Conservation (phyloP, 2,329 filamentous ascomycete genomes). For the Aspergillus uvarum region DNA sequence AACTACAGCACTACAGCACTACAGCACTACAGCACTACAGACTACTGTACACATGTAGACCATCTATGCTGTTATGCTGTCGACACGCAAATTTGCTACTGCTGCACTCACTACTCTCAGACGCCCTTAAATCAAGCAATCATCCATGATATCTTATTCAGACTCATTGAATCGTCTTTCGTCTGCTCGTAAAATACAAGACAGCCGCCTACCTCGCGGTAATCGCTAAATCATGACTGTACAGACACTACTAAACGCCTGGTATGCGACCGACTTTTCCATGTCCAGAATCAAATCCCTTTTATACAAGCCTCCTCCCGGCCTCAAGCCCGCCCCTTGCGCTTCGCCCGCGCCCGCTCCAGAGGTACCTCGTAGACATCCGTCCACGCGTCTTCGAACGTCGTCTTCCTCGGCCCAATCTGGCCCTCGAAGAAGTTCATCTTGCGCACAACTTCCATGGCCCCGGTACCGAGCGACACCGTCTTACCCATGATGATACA, state of each 20-base stretch:
- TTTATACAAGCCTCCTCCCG: background rate
- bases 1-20: no score
- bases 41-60: no score
- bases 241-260: slow-evolving; percentile 3
- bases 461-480: slow-evolving; percentile 86
- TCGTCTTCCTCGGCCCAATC: slow-evolving; percentile 56
- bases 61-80: no score
- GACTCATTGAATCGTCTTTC: background rate
- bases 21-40: no score
- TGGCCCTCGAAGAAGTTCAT: slow-evolving; percentile 66
- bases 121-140: no score
- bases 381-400: slow-evolving; percentile 67
- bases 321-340: background rate
- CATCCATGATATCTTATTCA: background rate
- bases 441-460: slow-evolving; percentile 81
- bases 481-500: slow-evolving; percentile 98
- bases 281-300: slow-evolving; percentile 1
- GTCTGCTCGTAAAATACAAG: background rate
- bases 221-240: slow-evolving; percentile 1
- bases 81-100: no score
- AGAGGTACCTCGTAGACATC: slow-evolving; percentile 14
- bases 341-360: slow-evolving; percentile 11
- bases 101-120: no score
- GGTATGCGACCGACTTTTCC: slow-evolving; percentile 4
- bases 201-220: background rate